Conservation (phyloP, 1,139 yeast species). For the Saccharomycopsis crataegensis region DNA sequence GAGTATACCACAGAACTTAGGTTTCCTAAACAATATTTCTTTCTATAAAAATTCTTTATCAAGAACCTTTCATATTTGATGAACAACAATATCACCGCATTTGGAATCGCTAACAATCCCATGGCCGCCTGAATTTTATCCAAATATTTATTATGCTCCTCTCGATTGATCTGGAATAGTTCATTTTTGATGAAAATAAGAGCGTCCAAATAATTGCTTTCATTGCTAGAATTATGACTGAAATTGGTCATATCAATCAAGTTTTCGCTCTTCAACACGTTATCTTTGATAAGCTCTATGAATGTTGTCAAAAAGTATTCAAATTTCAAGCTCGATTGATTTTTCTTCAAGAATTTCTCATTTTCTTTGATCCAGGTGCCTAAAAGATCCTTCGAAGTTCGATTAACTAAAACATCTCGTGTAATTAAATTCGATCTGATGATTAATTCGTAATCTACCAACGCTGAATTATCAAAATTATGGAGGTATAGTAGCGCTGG, state of each 20-base stretch:
- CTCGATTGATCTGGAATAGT: constrained; percentile 7
- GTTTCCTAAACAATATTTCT: constrained; percentile 6
- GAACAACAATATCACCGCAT: constrained; percentile 9
- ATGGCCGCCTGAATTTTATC: constrained; percentile 15
- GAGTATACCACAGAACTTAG: constrained; percentile 9
- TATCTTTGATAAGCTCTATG: constrained; percentile 12
- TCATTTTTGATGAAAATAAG: constrained; percentile 14
- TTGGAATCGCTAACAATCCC: constrained; percentile 17
- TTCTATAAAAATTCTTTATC: constrained; percentile 8
- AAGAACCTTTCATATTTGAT: constrained; percentile 16
- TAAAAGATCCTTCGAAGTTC: constrained; percentile 6
- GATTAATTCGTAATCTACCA: constrained; percentile 16
- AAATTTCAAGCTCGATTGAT: constrained; percentile 16
- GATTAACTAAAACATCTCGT: constrained; percentile 12
- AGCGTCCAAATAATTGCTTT: constrained; percentile 11
- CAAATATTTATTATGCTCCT: constrained; percentile 13
- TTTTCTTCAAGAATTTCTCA: constrained; percentile 18
- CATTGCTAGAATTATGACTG: neutral
- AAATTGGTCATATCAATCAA: neutral
- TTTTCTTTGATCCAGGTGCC: constrained; percentile 17
- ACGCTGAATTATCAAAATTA: neutral
- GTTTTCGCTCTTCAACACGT: constrained; percentile 1
- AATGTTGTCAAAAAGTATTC: constrained; percentile 9
- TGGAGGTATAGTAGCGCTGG: constrained; percentile 13
- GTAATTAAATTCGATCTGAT: constrained; percentile 13